Base-by-base conservation (phyloP, 176 grass and related monocot species). In the Raddia distichophylla region DNA sequence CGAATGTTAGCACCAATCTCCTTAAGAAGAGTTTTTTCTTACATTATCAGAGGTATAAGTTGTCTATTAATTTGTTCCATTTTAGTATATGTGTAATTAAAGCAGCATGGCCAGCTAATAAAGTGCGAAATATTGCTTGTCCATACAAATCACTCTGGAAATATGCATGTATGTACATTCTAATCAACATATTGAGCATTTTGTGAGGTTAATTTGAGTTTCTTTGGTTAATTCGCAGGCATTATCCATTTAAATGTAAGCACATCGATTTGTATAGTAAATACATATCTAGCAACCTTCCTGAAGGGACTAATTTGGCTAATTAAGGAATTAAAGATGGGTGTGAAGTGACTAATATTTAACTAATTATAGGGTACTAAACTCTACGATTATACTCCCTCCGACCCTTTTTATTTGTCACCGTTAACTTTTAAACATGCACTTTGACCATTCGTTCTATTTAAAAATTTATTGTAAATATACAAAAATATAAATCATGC, bases 81-180 rank as follows among this genome's bases (percentile, higher is more conserved):
- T 71, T 53, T 65, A 48, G 4, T 16, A 56, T 66, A 52, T 2
- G 42, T 51, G 61, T 53, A 42, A 51, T 74, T 67, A 56, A 0
- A 20, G 5, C 15, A 76, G 18, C 72, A 47, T 63, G 17, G 48
- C 8, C 56, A 87, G 64, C 46, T 70, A 78, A 54, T 54, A 44
- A 42, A 66, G 34, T 11, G 42, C 5, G 10, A 51, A 82, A 64
- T 63, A 2, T 46, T 56, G 5, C 34, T 32, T 55, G n/a, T 11
- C 14, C 33, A 49, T 64, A 33, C 64, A 70, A 47, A 45, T 12
- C 10, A 34, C 32, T 81, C 47, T 69, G 57, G 60, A 69, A 40
- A 9, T 2, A 32, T 7, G n/a, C 0, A 18, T 46, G 22, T 19
- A 27, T 27, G 47, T 20, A 60, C 14, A 49, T 69, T 49, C 0